Base-by-base conservation (phyloP, 371 early-diverging fungal species). In the Sporodiniella umbellata region DNA sequence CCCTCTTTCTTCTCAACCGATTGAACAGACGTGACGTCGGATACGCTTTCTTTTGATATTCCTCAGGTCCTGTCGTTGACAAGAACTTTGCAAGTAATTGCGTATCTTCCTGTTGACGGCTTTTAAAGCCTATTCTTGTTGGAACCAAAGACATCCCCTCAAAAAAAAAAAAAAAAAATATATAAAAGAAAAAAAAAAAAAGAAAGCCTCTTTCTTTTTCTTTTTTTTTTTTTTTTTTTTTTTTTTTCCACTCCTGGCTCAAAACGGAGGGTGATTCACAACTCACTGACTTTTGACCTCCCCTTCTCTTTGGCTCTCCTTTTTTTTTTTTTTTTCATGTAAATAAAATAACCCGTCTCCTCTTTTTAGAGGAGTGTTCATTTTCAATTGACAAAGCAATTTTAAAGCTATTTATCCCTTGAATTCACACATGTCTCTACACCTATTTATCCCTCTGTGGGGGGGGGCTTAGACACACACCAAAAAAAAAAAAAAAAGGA, bases 1-100 rank as follows among this genome's bases (percentile, higher is more conserved):
- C n/a, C n/a, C n/a, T n/a, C n/a, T n/a, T n/a, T n/a, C n/a, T n/a
- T n/a, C n/a, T n/a, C n/a, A n/a, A n/a, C n/a, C n/a, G n/a, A n/a
- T n/a, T n/a, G n/a, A n/a, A n/a, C n/a, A n/a, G n/a, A n/a, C n/a
- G n/a, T n/a, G n/a, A n/a, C n/a, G n/a, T n/a, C n/a, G n/a, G n/a
- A n/a, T n/a, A n/a, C 8, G 14, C 42, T 19, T 66, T 69, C 50
- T 28, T 28, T 4, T 28, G 30, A 28, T 28, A 28, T 28, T 28
- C 30, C 33, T 73, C 68, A 1, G 74, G 74, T 1, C 70, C 65
- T 1, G 74, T 73, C 1, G 59, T 56, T 0, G 68, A 54, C 17
- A 73, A 43, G 19, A 73, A 73, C 42, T 70, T 57, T 2, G 74
- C 74, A 12, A 73, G 22, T 8, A 60, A 38, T 23, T 65, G 48